Percentiles rank a stretch among this genome's conserved stretches.
Conservation (phyloP, 768 basidiomycete genomes). For the Cubamyces lactineus region DNA sequence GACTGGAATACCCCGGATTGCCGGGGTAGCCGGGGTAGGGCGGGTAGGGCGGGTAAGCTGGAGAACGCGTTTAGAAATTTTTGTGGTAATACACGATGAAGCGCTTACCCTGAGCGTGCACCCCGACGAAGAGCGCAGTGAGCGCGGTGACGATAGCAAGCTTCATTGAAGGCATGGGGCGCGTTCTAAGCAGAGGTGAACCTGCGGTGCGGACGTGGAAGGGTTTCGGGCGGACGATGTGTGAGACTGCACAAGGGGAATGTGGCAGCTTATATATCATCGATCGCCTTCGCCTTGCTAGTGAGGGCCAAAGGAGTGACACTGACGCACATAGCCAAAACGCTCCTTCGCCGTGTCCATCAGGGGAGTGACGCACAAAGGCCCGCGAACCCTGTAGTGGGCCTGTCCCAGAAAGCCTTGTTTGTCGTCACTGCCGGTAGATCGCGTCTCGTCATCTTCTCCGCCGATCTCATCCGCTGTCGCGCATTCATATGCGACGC, state of each 20-base stretch:
- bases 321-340: background rate
- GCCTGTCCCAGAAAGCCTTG: background rate
- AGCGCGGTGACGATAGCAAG: conserved; percentile 6
- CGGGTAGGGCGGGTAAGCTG: conserved; percentile 3
- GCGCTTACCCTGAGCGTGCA: conserved; percentile 1
- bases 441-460: background rate
- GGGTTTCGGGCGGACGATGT: background rate
- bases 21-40: background rate
- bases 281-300: background rate
- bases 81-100: background rate
- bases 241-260: background rate
- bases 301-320: background rate
- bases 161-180: conserved; percentile 10
- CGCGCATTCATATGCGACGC: background rate
- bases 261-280: background rate
- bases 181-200: background rate
- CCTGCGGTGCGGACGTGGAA: background rate
- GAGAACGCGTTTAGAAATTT: background rate
- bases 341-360: background rate
- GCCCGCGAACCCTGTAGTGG: no score
- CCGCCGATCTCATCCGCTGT: background rate
- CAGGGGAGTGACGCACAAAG: background rate
- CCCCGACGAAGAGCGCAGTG: conserved; percentile 10
- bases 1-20: background rate
- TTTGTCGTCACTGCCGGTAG: background rate